phyloP scores from a whole-genome alignment of 495 filamentous ascomycete species.

The Talaromyces liani region DNA sequence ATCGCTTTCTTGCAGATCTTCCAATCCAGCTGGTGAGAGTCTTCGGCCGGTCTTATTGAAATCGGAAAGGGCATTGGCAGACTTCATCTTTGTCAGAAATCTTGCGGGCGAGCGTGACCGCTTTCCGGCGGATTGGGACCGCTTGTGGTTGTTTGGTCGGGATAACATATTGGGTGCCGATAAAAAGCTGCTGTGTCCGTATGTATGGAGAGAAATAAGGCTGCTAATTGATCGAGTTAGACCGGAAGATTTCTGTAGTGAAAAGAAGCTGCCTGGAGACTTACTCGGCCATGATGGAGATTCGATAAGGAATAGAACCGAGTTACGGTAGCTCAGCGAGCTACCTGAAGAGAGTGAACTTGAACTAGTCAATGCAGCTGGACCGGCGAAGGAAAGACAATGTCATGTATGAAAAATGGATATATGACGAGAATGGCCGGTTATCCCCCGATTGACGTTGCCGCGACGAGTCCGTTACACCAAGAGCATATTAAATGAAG shows the following conservation, averaged over 20 bases:
- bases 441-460: background rate
- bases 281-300: slow-evolving; percentile 38
- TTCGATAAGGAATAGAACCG: background rate
- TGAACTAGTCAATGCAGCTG: background rate
- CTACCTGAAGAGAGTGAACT: background rate
- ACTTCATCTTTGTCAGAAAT: slow-evolving; percentile 36
- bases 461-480: background rate
- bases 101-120: slow-evolving; percentile 32
- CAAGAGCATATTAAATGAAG: slow-evolving; percentile 1
- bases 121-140: slow-evolving; percentile 35
- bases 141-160: slow-evolving; percentile 32
- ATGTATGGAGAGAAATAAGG: slow-evolving; percentile 40
- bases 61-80: slow-evolving; percentile 32
- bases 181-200: slow-evolving; percentile 29
- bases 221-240: slow-evolving; percentile 13
- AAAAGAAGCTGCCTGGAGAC: slow-evolving; percentile 9
- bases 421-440: background rate
- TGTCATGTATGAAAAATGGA: background rate
- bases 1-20: slow-evolving; percentile 26
- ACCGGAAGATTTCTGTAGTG: background rate
- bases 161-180: slow-evolving; percentile 38
- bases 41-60: slow-evolving; percentile 18
- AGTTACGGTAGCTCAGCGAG: background rate
- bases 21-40: slow-evolving; percentile 20
- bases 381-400: background rate